Evolutionary conservation across 2,329 filamentous ascomycete species (phyloP), one percentile per base, ranked within the genome.

Genomic region (Pestalotiopsis sp.): DNA sequence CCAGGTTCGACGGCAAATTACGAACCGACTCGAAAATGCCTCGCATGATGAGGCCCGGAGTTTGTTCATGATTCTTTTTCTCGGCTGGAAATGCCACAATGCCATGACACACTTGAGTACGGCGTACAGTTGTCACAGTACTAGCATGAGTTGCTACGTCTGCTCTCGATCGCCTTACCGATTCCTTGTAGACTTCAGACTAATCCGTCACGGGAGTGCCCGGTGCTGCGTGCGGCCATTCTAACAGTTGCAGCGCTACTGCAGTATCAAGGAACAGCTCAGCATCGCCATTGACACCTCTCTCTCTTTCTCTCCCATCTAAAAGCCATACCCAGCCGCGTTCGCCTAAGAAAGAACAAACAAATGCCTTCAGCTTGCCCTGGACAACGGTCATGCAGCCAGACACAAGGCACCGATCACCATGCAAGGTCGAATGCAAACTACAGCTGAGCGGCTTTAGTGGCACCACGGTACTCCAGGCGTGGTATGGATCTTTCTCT

Each of bases 241-340:
- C 14, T 66, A 7, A 25, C 38, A n/a, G 27, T 56, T 63, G 66
- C 66, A 63, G 57, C 66, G 66, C 57, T 63, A 58, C 57, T 67
- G 66, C 66, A 67, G 52, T 38, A 36, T 25, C 57, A 57, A 52
- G 57, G 27, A n/a, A 38, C 17, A 63, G 17, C 38, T 63, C 17
- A 63, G 23, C 45, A 62, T 31, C 38, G 20, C 17, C 38, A 14
- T 23, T 17, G 57, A n/a, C 57, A 23, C 17, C 23, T 56, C 17
- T 31, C 27, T 31, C 4, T 31, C 27, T 31, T 6, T 36, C 31
- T 36, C 31, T 36, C 31, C 9, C 31, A 36, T 36, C 9, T 36
- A 7, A 36, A 36, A 36, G 31, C 31, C 9, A 36, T 36, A 36
- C 31, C 31, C 31, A 36, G 31, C 7, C 27, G 31, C 31, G 31